phyloP scores from a whole-genome alignment of 2,329 filamentous ascomycete species.

The Didymella pinodella region DNA sequence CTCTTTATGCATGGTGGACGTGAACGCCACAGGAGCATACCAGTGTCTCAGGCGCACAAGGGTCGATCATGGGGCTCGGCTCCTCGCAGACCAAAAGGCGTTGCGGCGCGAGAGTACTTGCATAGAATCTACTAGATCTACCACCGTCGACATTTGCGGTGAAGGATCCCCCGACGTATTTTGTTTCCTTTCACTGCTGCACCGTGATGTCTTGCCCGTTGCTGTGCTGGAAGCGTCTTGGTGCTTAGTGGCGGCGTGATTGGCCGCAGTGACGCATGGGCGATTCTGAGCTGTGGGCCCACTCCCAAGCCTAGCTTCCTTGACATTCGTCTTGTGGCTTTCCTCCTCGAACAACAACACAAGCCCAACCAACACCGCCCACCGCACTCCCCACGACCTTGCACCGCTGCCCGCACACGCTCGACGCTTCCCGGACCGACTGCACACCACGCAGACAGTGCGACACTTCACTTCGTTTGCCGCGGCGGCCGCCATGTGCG shows the following conservation, averaged over 20 bases:
- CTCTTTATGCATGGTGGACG: constrained; percentile 24
- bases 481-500: constrained; percentile 58
- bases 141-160: constrained; percentile 27
- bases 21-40: constrained; percentile 25
- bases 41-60: constrained; percentile 29
- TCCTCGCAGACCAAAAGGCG: constrained; percentile 24
- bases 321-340: constrained; percentile 26
- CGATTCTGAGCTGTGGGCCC: constrained; percentile 6
- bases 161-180: constrained; percentile 33
- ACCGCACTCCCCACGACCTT: background rate
- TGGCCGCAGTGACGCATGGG: constrained; percentile 10
- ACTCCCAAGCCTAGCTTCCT: constrained; percentile 12
- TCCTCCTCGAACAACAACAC: constrained; percentile 35
- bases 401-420: constrained; percentile 7
- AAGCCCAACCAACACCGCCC: constrained; percentile 22
- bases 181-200: background rate
- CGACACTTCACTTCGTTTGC: constrained; percentile 28
- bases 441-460: constrained; percentile 23
- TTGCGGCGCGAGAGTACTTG: constrained; percentile 28
- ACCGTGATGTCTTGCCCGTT: constrained; percentile 8
- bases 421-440: constrained; percentile 6
- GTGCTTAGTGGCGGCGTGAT: constrained; percentile 4
- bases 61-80: constrained; percentile 30
- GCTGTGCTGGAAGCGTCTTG: constrained; percentile 12
- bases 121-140: constrained; percentile 46